These are phyloP conservation scores for Liriodendron chinense DNA, from an alignment of 164 flowering plant genomes.

Conservation along the genomic window DNA sequence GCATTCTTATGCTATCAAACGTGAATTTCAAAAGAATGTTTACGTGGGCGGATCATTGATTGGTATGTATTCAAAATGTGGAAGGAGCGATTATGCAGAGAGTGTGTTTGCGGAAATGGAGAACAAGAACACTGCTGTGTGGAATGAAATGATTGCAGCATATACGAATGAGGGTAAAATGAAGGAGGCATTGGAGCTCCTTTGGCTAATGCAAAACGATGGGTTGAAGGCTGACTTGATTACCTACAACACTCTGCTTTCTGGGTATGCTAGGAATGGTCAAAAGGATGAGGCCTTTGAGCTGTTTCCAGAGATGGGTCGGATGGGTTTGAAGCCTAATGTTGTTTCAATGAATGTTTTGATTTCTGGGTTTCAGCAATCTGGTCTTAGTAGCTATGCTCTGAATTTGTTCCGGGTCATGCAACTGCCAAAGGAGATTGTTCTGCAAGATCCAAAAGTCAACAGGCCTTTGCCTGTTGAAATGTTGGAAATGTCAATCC, in stretches of 20 bases:
- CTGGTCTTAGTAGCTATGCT: constrained; percentile 38
- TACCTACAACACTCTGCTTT: constrained; percentile 44
- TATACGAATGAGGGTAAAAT: constrained; percentile 37
- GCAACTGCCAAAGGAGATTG: constrained; percentile 23
- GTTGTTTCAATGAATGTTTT: constrained; percentile 34
- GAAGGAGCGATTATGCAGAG: constrained; percentile 32
- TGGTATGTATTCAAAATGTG: constrained; percentile 45
- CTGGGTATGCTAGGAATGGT: constrained; percentile 39
- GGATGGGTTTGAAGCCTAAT: constrained; percentile 37
- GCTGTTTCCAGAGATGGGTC: constrained; percentile 35
- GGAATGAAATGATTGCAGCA: constrained; percentile 50
- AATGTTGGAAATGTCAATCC: constrained; percentile 3
- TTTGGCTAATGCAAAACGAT: constrained; percentile 27
- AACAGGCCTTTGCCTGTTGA: constrained; percentile 8
- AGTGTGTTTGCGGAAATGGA: constrained; percentile 26
- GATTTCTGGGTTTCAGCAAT: constrained; percentile 53
- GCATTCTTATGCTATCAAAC: constrained; percentile 38
- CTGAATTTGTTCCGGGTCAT: constrained; percentile 38
- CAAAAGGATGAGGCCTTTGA: constrained; percentile 33
- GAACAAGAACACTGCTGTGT: constrained; percentile 33
- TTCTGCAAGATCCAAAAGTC: not conserved
- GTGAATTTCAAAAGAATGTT: constrained; percentile 15
- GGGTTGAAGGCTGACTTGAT: constrained; percentile 40
- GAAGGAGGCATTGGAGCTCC: constrained; percentile 24
- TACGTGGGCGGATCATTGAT: constrained; percentile 45